Evolutionary conservation across 2,329 filamentous ascomycete species (phyloP).

Genomic region (Geosmithia putterillii): DNA sequence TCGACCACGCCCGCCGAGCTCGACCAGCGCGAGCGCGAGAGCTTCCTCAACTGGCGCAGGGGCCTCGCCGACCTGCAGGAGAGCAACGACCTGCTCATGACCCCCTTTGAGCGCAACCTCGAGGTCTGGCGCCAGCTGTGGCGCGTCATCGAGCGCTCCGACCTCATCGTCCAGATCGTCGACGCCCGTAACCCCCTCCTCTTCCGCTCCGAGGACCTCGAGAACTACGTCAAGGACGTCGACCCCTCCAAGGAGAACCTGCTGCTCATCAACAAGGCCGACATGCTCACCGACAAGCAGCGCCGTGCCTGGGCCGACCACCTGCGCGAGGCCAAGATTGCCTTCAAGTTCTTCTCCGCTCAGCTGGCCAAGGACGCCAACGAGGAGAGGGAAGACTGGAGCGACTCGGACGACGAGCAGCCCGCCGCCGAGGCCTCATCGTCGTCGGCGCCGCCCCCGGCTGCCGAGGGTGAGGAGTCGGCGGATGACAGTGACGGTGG

Average conservation of each 20-base stretch:
- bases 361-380: conserved; percentile 81
- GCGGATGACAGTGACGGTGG: conserved; percentile 18
- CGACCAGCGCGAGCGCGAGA: conserved; percentile 66
- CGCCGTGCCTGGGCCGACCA: conserved; percentile 76
- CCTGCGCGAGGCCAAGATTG: conserved; percentile 67
- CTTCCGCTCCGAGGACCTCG: conserved; percentile 88
- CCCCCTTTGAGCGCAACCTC: conserved; percentile 90
- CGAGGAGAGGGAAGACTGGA: conserved; percentile 52
- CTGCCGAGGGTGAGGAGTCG: conserved; percentile 25
- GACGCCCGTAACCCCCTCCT: conserved; percentile 90
- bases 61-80: conserved; percentile 88
- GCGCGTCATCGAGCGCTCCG: conserved; percentile 94
- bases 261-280: conserved; percentile 92
- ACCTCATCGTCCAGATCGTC: conserved; percentile 94
- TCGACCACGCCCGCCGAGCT: conserved; percentile 74
- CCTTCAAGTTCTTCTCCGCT: conserved; percentile 95
- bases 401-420: conserved; percentile 25
- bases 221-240: conserved; percentile 88
- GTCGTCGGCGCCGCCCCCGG: conserved; percentile 13
- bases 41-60: conserved; percentile 77
- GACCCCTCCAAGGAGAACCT: conserved; percentile 81
- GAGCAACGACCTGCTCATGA: conserved; percentile 90
- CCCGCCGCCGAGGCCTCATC: neutral
- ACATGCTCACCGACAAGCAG: conserved; percentile 92
- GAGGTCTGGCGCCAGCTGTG: conserved; percentile 98